phyloP scores from a whole-genome alignment of 1,139 yeast genomes.

The Wickerhamomyces sp. region DNA sequence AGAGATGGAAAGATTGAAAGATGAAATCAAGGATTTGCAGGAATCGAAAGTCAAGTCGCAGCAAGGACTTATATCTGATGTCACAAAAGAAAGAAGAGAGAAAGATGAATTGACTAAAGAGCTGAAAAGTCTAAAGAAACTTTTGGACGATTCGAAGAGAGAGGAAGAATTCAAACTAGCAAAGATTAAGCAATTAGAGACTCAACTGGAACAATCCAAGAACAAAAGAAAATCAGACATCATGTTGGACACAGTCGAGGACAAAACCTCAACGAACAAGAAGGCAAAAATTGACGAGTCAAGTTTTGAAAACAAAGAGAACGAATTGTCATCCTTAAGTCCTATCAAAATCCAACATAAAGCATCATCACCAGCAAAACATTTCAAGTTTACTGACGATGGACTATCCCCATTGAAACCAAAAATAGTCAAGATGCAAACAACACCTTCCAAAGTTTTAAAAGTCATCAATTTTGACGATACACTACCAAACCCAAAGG shows the following conservation, averaged over 20 bases:
- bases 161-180: slow-evolving; percentile 21
- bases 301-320: slow-evolving; percentile 12
- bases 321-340: slow-evolving; percentile 12
- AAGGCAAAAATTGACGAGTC: slow-evolving; percentile 1
- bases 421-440: slow-evolving; percentile 1
- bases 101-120: slow-evolving; percentile 1
- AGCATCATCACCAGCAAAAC: slow-evolving; percentile 1
- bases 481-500: slow-evolving; percentile 8
- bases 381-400: neutral
- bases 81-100: slow-evolving; percentile 2
- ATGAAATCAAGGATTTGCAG: slow-evolving; percentile 1
- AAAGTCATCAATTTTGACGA: slow-evolving; percentile 13
- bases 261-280: slow-evolving; percentile 4
- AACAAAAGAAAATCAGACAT: slow-evolving; percentile 14
- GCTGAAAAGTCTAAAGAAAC: neutral
- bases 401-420: neutral
- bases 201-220: slow-evolving; percentile 3
- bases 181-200: slow-evolving; percentile 11
- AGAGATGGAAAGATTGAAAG: neutral
- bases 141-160: slow-evolving; percentile 25
- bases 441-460: slow-evolving; percentile 11
- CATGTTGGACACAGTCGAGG: slow-evolving; percentile 12
- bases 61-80: slow-evolving; percentile 1
- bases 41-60: slow-evolving; percentile 1
- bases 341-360: slow-evolving; percentile 8